Evolutionary conservation across 768 basidiomycete genomes (phyloP), one percentile per base, ranked within the genome.

Genomic region (Termitomyces sp.): DNA sequence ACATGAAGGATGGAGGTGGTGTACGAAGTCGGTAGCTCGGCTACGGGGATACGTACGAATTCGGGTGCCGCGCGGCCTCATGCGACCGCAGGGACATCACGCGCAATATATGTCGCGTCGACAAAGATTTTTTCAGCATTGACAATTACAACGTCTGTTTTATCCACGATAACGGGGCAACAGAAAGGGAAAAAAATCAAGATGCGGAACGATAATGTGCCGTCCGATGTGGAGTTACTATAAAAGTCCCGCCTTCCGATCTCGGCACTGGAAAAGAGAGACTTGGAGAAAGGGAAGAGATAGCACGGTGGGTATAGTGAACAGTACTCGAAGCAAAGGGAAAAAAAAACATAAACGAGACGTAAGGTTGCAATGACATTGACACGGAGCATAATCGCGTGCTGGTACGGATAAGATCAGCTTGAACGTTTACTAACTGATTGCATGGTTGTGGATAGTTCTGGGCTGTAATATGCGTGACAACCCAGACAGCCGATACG

Each of bases 11-110:
- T 15, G 41, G 15, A 33, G 33, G 44, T 41, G 35, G 51, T 55
- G 54, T 51, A 50, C 55, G 41, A 49, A 46, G 15, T 43, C 14
- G 50, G 44, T 38, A 38, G 35, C 48, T 58, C 60, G 60, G 60
- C 52, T 62, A 55, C 26, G 48, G 49, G 44, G n/a, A 53, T 43
- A 62, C 61, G 52, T 62, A 62, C 61, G 53, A 56, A 54, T 62
- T 62, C 49, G 56, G 53, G 45, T 48, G 55, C 61, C 61, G 61
- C 55, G 28, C 43, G 38, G 49, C 54, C 60, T 54, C 57, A 31
- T 56, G 60, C 44, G 49, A 35, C 55, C 54, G 28, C 50, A 49
- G 55, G 38, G n/a, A 6, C 38, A 38, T 58, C 57, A 56, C 54
- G 38, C 57, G 55, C 46, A 41, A 46, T 23, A 47, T 40, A 21